Conservation (phyloP, 2,329 filamentous ascomycete species). For the Ophiostoma angusticollis region DNA sequence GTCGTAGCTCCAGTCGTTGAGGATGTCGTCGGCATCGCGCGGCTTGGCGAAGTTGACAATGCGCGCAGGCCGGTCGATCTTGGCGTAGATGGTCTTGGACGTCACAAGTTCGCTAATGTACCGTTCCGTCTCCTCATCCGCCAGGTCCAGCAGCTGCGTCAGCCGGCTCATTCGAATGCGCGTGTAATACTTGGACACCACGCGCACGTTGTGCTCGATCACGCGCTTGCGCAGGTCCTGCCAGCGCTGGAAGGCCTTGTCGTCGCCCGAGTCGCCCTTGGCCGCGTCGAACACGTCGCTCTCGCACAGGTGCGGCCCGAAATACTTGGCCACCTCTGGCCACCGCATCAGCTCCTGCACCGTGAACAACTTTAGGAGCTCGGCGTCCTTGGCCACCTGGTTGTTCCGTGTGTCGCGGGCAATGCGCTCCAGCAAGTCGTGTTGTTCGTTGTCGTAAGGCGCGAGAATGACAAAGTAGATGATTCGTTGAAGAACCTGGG, state of each 20-base stretch:
- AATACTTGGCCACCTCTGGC: constrained; percentile 82
- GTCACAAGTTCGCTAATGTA: constrained; percentile 97
- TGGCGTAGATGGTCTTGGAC: constrained; percentile 93
- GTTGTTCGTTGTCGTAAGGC: constrained; percentile 96
- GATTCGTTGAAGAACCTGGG: constrained; percentile 76
- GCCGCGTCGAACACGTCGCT: constrained; percentile 80
- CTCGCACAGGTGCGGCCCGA: constrained; percentile 72
- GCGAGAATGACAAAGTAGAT: constrained; percentile 97
- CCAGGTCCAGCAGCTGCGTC: constrained; percentile 80
- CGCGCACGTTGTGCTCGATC: constrained; percentile 97
- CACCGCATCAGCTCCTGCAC: constrained; percentile 96
- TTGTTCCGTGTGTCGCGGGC: constrained; percentile 71
- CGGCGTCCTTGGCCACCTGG: constrained; percentile 65
- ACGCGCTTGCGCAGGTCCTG: constrained; percentile 93
- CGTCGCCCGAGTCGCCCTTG: constrained; percentile 52
- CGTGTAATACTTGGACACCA: constrained; percentile 97
- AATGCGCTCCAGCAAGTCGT: constrained; percentile 89
- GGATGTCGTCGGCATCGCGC: constrained; percentile 82
- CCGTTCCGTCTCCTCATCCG: constrained; percentile 94
- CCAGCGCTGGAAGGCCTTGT: constrained; percentile 78
- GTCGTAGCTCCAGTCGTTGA: constrained; percentile 98
- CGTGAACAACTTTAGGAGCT: constrained; percentile 88
- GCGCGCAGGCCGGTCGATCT: constrained; percentile 87
- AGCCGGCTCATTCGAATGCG: constrained; percentile 86
- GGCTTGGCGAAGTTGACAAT: constrained; percentile 93